Percentiles rank a stretch among this genome's conserved stretches.
phyloP scores from a whole-genome alignment of 2,329 filamentous ascomycete species.

The Dactylonectria macrodidyma region DNA sequence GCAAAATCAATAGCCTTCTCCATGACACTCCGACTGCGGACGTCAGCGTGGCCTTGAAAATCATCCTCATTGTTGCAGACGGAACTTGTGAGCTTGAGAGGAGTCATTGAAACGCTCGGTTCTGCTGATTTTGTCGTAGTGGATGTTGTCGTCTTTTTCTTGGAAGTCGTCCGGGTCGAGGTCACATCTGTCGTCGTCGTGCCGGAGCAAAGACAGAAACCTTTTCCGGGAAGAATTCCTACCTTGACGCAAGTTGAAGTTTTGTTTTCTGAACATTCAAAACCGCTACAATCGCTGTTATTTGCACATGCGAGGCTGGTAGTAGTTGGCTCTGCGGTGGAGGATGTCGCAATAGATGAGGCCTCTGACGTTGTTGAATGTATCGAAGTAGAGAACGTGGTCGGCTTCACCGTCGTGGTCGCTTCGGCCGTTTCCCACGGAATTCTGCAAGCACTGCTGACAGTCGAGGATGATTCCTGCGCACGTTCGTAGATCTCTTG shows the following conservation, averaged over 20 bases:
- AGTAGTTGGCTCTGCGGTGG: not conserved
- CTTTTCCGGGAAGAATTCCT: not conserved
- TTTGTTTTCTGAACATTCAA: not conserved
- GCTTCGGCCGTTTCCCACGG: not conserved
- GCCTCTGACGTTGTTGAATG: not conserved
- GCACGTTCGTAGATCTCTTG: not conserved
- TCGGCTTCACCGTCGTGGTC: not conserved
- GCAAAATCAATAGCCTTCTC: not conserved
- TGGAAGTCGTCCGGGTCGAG: not conserved
- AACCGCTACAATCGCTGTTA: not conserved
- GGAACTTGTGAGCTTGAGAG: not conserved
- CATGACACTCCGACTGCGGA: not conserved
- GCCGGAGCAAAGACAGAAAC: not conserved
- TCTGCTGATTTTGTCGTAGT: not conserved
- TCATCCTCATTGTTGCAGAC: not conserved
- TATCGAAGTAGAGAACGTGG: not conserved
- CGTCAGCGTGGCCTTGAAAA: not conserved
- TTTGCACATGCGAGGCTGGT: not conserved
- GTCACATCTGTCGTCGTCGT: not conserved
- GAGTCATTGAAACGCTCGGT: not conserved
- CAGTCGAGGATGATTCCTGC: not conserved
- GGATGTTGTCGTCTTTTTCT: not conserved
- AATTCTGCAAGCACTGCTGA: not conserved
- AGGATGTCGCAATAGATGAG: not conserved
- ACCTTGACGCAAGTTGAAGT: not conserved